phyloP scores from a whole-genome alignment of 2,329 filamentous ascomycete genomes.

The Myriosclerotinia curreyana region DNA sequence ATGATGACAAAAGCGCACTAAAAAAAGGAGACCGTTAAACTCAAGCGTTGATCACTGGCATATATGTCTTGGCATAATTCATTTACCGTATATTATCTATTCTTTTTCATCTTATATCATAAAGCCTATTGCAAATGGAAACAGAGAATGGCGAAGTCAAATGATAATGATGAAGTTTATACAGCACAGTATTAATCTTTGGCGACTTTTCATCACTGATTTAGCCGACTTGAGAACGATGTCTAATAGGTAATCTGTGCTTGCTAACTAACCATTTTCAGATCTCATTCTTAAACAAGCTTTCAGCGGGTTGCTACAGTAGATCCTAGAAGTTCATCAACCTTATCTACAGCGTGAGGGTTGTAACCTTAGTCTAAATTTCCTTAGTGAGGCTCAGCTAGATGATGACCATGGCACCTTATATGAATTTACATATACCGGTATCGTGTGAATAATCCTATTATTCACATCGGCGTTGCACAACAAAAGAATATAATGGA shows the following conservation, averaged over 20 bases:
- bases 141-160: not conserved
- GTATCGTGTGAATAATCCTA: too few relatives aligned
- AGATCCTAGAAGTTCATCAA: not conserved
- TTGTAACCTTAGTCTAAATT: too few relatives aligned
- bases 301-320: not conserved
- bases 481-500: too few relatives aligned
- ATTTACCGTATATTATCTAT: not conserved
- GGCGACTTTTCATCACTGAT: not conserved
- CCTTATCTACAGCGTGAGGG: too few relatives aligned
- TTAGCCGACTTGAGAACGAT: not conserved
- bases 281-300: not conserved
- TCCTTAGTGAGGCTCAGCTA: too few relatives aligned
- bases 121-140: not conserved
- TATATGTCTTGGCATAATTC: not conserved
- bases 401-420: too few relatives aligned
- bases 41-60: not conserved
- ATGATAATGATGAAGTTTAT: too few relatives aligned
- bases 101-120: too few relatives aligned
- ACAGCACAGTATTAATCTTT: not conserved
- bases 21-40: not conserved
- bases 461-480: too few relatives aligned
- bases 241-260: not conserved
- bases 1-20: not conserved
- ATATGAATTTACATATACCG: too few relatives aligned
- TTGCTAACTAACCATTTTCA: not conserved